Percentiles rank a stretch among this genome's conserved stretches.
Evolutionary conservation across 345 rosid species (phyloP).

Genomic region (Viola odorata): DNA sequence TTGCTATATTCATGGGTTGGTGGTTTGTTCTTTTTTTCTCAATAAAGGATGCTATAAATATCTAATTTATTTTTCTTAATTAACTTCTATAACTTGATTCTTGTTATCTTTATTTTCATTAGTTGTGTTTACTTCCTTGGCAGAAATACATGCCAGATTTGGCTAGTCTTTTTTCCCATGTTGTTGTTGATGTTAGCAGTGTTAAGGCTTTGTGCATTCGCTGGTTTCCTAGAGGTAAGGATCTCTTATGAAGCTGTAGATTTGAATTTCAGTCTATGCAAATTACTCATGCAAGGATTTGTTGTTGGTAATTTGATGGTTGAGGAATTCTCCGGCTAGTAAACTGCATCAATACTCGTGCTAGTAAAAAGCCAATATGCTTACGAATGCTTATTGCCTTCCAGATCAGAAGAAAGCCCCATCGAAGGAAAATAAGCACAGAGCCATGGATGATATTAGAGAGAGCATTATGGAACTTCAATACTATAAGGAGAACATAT

Average conservation of each 20-base stretch:
- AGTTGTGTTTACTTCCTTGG: conserved; percentile 7
- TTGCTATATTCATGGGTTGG: no score
- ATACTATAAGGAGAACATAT: conserved; percentile 66
- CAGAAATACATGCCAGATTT: conserved; percentile 90
- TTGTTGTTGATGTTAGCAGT: conserved; percentile 85
- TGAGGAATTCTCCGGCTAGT: neutral
- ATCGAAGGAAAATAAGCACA: conserved; percentile 58
- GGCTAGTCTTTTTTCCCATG: conserved; percentile 69
- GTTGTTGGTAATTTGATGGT: neutral
- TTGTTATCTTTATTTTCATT: neutral
- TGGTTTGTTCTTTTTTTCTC: neutral
- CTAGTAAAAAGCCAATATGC: no score
- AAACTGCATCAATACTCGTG: no score
- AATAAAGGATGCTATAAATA: no score
- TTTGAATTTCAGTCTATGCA: neutral
- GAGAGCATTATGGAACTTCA: conserved; percentile 78
- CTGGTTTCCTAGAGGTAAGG: conserved; percentile 71
- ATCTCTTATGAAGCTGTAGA: neutral
- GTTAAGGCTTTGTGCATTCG: conserved; percentile 66
- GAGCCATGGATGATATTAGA: conserved; percentile 86
- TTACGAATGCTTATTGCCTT: conserved; percentile 2
- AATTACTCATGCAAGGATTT: neutral
- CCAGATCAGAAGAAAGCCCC: conserved; percentile 61
- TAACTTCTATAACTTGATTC: neutral
- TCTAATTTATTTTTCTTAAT: no score